These are phyloP conservation scores for Saccharomyces hybrid DNA, from an alignment of 1,139 yeast species.

Conservation along the genomic window DNA sequence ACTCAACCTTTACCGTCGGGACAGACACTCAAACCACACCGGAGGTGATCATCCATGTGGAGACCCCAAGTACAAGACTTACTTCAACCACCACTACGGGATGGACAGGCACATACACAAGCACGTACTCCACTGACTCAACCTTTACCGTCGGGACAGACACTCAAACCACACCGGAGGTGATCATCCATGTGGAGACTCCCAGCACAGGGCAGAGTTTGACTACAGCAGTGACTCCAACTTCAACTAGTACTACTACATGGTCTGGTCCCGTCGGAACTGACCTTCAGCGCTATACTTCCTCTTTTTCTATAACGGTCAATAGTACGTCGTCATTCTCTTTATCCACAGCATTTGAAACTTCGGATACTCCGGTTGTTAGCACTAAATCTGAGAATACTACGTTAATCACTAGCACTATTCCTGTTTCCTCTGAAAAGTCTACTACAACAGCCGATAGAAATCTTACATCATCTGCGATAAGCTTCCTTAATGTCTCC, in stretches of 20 bases:
- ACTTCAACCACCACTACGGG: slow-evolving; percentile 19
- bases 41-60: slow-evolving; percentile 2
- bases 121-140: slow-evolving; percentile 13
- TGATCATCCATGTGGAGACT: slow-evolving; percentile 9
- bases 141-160: slow-evolving; percentile 8
- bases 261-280: background rate
- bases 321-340: background rate
- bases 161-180: slow-evolving; percentile 11
- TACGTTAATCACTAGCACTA: background rate
- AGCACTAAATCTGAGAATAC: background rate
- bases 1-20: slow-evolving; percentile 1
- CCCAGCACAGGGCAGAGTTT: background rate
- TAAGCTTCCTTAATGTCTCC: background rate
- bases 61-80: no score
- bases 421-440: background rate
- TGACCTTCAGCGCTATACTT: background rate
- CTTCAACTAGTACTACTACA: background rate
- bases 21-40: slow-evolving; percentile 4
- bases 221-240: background rate
- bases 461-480: background rate
- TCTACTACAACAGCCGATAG: background rate
- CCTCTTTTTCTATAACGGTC: background rate
- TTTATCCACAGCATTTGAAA: background rate
- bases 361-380: background rate
- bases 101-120: slow-evolving; percentile 26